These are phyloP conservation scores for Sporothrix curviconia DNA, from an alignment of 2,329 filamentous ascomycete genomes.

Conservation along the genomic window DNA sequence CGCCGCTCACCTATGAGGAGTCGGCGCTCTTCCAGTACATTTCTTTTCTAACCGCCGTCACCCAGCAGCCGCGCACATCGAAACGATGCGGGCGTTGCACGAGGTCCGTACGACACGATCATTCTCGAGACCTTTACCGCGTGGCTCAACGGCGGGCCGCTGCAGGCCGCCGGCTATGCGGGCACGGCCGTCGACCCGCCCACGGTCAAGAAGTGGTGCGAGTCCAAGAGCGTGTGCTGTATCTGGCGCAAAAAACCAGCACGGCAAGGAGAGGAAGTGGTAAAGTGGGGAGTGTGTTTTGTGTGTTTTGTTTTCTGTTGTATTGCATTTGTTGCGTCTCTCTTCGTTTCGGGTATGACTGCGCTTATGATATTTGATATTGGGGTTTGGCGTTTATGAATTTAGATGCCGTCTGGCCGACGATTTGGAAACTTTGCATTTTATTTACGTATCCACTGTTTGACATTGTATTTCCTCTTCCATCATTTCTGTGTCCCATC, in stretches of 20 bases:
- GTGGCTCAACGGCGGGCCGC: slow-evolving; percentile 72
- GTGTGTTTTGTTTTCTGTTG: too few species aligned
- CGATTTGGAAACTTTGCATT: neutral
- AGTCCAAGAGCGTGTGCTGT: slow-evolving; percentile 79
- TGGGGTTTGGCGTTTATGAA: neutral
- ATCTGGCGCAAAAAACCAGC: slow-evolving; percentile 57
- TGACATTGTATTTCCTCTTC: neutral
- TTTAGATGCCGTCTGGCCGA: neutral
- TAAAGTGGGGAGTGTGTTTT: slow-evolving; percentile 13
- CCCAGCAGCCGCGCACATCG: slow-evolving; percentile 42
- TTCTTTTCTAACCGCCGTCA: slow-evolving; percentile 50
- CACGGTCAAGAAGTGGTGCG: slow-evolving; percentile 84
- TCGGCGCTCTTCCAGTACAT: slow-evolving; percentile 45
- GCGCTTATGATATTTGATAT: neutral
- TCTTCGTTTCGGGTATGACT: neutral
- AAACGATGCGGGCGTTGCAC: slow-evolving; percentile 60
- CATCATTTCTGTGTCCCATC: neutral
- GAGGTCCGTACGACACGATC: slow-evolving; percentile 92
- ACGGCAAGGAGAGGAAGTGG: slow-evolving; percentile 49
- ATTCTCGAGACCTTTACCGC: slow-evolving; percentile 75
- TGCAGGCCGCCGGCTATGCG: slow-evolving; percentile 58
- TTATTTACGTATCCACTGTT: neutral
- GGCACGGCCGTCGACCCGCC: slow-evolving; percentile 54
- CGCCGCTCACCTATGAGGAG: slow-evolving; percentile 35
- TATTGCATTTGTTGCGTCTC: neutral